Conservation (phyloP, 2,329 filamentous ascomycete species). For the Trichoderma sp. region DNA sequence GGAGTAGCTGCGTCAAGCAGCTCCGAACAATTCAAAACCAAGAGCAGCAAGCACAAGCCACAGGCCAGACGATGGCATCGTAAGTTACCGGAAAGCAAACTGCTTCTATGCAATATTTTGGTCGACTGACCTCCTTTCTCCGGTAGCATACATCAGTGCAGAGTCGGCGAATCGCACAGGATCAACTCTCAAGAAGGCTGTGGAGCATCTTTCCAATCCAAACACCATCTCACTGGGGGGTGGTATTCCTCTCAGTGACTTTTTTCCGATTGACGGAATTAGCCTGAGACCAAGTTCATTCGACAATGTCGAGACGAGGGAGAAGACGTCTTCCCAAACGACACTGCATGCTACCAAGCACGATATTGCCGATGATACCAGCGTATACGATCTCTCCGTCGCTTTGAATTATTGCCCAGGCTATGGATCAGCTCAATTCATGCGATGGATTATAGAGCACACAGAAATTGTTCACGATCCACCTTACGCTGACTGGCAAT, state of each 20-base stretch:
- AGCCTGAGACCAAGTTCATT: not conserved
- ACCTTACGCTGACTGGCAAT: constrained; percentile 10
- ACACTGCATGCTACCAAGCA: constrained; percentile 8
- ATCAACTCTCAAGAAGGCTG: not conserved
- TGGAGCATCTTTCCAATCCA: constrained; percentile 5
- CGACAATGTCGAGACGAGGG: not conserved
- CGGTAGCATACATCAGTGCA: constrained; percentile 3
- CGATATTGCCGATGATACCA: constrained; percentile 8
- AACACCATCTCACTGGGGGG: constrained; percentile 9
- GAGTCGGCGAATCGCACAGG: not conserved
- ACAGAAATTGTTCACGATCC: constrained; percentile 13
- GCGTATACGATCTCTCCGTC: constrained; percentile 8
- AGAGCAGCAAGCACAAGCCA: constrained; percentile 2
- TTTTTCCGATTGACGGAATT: not conserved
- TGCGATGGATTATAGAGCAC: constrained; percentile 11
- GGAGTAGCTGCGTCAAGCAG: not conserved
- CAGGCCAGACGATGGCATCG: constrained; percentile 7
- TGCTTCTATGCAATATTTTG: too few species aligned
- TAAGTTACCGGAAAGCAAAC: not conserved
- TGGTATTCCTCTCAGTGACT: constrained; percentile 8
- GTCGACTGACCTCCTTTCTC: not conserved
- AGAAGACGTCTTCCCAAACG: not conserved
- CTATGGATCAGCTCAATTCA: constrained; percentile 1
- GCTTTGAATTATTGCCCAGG: constrained; percentile 1
- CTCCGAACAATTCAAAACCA: constrained; percentile 10